Evolutionary conservation across 257 asterid species (phyloP), one percentile per base, ranked within the genome.

Genomic region (Penstemon davidsonii): DNA sequence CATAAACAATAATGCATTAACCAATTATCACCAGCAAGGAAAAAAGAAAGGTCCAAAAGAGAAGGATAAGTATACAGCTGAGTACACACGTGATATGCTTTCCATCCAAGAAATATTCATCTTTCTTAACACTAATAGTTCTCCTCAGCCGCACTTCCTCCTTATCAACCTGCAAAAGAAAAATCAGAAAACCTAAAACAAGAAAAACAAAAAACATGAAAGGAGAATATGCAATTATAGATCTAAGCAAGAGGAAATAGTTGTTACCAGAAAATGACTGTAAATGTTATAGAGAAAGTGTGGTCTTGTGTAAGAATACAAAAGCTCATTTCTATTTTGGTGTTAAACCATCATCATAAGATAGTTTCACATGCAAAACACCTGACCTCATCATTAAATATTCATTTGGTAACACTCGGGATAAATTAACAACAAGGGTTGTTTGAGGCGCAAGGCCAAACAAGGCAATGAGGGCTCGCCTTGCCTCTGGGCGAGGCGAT

Each of bases 71-170:
- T 50, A 74, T 52, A 54, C 41, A 67, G 13, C 11, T 58, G 69
- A 52, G 62, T 71, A 85, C 96, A 56, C 76, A 91, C 99, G 99
- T 90, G 79, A 94, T 93, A 76, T 94, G 99, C 76, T 94, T 94
- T 76, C 96, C 99, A 78, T 94, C 99, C 88, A 94, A 79, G 85
- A 90, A 94, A 72, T 94, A 94, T 62, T 94, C 97, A 61, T 94
- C 99, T 75, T 94, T 94, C 78, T 94, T 94, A 47, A 80, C 95
- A 63, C 99, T 96, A 75, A 94, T 87, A 39, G 97, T 94, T 83
- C 99, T 86, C 85, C 97, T 85, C 80, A 94, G 84, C 53, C 99
- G 90, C 61, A 94, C 99, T 79, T 94, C 99, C 75, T 90, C 99
- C 78, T 87, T 94, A 75, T 94, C 99, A 73, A 94, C 97, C 99